Base-by-base conservation (phyloP, 306 rosid genomes). In the Quercus dentata region DNA sequence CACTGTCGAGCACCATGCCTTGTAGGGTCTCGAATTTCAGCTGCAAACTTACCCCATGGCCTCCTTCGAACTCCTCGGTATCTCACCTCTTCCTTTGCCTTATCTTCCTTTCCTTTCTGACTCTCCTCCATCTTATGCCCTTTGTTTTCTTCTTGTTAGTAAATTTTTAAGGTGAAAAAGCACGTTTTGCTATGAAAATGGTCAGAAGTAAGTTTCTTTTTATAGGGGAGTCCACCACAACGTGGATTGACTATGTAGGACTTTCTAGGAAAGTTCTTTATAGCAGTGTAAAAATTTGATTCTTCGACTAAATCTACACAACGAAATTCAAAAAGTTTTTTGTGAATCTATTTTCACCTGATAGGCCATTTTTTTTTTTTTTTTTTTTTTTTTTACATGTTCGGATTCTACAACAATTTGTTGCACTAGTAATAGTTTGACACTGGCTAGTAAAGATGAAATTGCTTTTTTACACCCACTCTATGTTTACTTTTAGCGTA, bases 1-100 rank as follows among this genome's bases (percentile, higher is more conserved):
- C 97, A 92, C 56, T 72, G 57, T 76, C 95, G 84, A n/a, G 95
- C 88, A 35, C 95, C 95, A 71, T 89, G 94, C 85, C 81, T 90
- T 0, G 94, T 68, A 0, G 97, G 94, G 72, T 92, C 97, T 65
- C 97, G 82, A 63, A 92, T 92, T 87, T 90, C 96, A n/a, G 97
- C 87, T 9, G 95, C 97, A 2, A 86, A 92, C 86, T 92, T 92
- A 69, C 97, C 97, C 97, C 94, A 92, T 0, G 97, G 97, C 85
- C 97, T 64, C 80, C 91, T 64, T 25, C 97, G 41, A 5, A 90
- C 97, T 0, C 97, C 97, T 0, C 97, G 89, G 81, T 76, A 92
- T 30, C 84, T 79, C 44, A 81, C 89, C 54, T 87, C 93, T 23
- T 87, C 91, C 77, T 41, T 65, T 8, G 27, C 87, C 81, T 81